Evolutionary conservation across 192 early-diverging fungal genomes (phyloP), one percentile per base, ranked within the genome.

Genomic region (Backusella luteola): DNA sequence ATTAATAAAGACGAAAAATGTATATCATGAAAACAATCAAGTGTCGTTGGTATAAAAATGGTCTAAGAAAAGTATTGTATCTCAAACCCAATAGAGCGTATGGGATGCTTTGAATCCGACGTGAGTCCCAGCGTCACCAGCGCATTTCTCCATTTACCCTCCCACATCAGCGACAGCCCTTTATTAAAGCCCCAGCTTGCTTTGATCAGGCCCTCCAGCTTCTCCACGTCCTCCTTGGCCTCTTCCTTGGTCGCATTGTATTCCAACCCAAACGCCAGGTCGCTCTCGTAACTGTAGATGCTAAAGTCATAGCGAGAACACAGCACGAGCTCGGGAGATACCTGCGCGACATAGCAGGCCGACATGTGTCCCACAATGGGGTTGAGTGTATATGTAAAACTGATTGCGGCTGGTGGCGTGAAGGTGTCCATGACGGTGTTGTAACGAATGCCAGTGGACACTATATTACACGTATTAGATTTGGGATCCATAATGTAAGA

Each of bases 291-390:
- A 66, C 91, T 93, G 81, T 96, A 98, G 8, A 94, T 88, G 66
- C 96, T 97, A 79, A 97, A 94, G 66, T 96, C 92, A 83, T 96
- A 99, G 23, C 94, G 87, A 3, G 94, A 92, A 34, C 95, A 89
- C 66, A 96, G 84, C 21, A 87, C 89, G 36, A 94, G 73, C 26
- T 89, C 86, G 2, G 87, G 86, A 19, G 88, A 87, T 23, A 98
- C 87, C 71, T 93, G 91, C 15, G 94, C 90, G 1, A 93, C 91
- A 88, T 96, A 98, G 6, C 93, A 89, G 34, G 93, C 83, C 34
- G 93, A 91, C 77, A 96, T 80, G 76, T 97, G 95, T 41, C 98
- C 98, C 90, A 99, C 96, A 78, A 97, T 92, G 15, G 96, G 97
- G 68, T 96, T 98, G 39, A 93, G 74, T 19, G 93, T 88, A 67